Evolutionary conservation across 495 filamentous ascomycete species (phyloP), one percentile per base, ranked within the genome.

Genomic region (Trichocladium uniseriatum): DNA sequence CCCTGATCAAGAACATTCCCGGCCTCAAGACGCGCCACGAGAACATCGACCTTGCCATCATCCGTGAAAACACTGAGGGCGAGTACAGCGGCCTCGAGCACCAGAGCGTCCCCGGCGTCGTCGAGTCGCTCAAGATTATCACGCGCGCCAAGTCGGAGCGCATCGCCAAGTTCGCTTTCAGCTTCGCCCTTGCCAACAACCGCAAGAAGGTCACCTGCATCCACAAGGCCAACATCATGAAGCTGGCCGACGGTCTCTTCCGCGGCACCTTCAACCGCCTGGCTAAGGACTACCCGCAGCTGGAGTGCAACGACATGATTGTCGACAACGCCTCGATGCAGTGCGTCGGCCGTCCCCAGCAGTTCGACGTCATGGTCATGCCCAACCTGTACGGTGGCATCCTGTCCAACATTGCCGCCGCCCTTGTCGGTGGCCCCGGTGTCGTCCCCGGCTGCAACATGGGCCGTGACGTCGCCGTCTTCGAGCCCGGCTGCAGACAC

Each of bases 151-250:
- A 97, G 76, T 95, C 89, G 35, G 92, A 98, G 79, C 87, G 92
- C 51, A 97, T 98, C 60, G 87, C 89, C 68, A 95, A 96, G 69
- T 98, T 98, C 61, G 92, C 94, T 41, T 95, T 97, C 72, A 82
- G 84, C 69, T 98, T 97, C 65, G 92, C 92, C 14, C 83, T 95
- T 38, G 92, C 94, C 60, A 98, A 97, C 76, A 89, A 94, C 81
- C 79, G 94, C 61, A 88, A 92, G 77, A 97, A 95, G 81, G 88
- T 97, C 22, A 97, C 90, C 54, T 95, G 89, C 71, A 95, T 98
- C 61, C 94, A 98, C 80, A 98, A 98, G 77, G 94, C 92, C 64
- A 98, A 97, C 76, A 98, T 98, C 75, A 98, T 98, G 92, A 97
- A 98, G 79, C 77, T 98, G 43, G 91, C 90, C 69, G 92, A 97